A percentile compares a stretch with the other conserved stretches of the same genome.
Conservation (phyloP, 345 rosid genomes). For the Citrus glauca region DNA sequence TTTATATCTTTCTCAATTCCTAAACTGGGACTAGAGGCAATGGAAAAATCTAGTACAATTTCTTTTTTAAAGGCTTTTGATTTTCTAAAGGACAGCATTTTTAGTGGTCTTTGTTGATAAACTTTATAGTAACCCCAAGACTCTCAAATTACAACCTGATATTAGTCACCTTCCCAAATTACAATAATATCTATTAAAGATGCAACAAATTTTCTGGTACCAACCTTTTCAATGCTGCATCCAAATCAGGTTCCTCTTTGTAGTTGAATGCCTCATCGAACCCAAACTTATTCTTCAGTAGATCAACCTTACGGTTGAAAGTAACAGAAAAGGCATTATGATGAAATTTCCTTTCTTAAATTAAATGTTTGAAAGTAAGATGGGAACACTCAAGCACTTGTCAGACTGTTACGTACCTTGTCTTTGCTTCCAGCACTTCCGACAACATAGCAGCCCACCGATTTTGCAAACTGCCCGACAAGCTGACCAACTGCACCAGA, state of each 20-base stretch:
- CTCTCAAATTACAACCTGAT: neutral
- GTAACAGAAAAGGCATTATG: neutral
- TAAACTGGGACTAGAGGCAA: too few species aligned
- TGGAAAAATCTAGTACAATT: neutral
- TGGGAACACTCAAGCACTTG: neutral
- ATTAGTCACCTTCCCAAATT: neutral
- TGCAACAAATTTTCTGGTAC: neutral
- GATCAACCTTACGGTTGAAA: slow-evolving; percentile 19
- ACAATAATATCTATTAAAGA: neutral
- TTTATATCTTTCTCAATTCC: too few species aligned
- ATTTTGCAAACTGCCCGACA: slow-evolving; percentile 33
- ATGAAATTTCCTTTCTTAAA: neutral
- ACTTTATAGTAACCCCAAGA: neutral
- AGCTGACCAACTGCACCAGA: slow-evolving; percentile 37
- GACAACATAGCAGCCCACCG: slow-evolving; percentile 28
- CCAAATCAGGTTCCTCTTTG: slow-evolving; percentile 23
- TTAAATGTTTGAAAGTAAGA: neutral
- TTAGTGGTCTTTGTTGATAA: neutral
- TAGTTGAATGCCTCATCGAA: slow-evolving; percentile 41
- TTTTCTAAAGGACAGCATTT: neutral
- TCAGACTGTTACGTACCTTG: slow-evolving; percentile 6
- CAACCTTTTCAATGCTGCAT: slow-evolving; percentile 34
- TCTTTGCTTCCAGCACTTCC: slow-evolving; percentile 36
- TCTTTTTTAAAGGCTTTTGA: neutral
- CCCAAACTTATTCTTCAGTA: slow-evolving; percentile 28